Evolutionary conservation across 345 rosid species (phyloP).

Genomic region (Camelina hispida): DNA sequence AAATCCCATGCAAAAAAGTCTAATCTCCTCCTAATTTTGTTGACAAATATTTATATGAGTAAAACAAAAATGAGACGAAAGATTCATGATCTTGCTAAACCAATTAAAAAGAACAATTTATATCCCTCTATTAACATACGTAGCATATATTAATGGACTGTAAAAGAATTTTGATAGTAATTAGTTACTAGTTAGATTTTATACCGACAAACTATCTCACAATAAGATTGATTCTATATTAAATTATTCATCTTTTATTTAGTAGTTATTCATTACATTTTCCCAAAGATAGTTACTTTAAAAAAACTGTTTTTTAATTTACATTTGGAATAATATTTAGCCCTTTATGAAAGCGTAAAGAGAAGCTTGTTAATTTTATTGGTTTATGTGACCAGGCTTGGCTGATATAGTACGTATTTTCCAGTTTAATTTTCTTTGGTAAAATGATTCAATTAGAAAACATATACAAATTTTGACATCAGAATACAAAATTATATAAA

Average conservation of each 20-base stretch:
- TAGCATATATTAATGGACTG: not conserved
- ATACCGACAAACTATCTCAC: not conserved
- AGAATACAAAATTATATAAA: not conserved
- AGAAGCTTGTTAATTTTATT: not conserved
- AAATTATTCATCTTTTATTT: not conserved
- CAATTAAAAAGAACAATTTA: not conserved
- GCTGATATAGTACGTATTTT: not conserved
- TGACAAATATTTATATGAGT: not conserved
- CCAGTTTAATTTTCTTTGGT: not conserved
- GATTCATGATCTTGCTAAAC: not conserved
- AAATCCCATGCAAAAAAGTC: slow-evolving; percentile 18
- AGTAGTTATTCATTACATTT: not conserved
- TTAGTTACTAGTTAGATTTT: not conserved
- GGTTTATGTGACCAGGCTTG: slow-evolving; percentile 29
- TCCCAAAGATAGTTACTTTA: not conserved
- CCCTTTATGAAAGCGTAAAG: not conserved
- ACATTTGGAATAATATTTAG: not conserved
- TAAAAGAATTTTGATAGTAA: not conserved
- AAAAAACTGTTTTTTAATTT: not conserved
- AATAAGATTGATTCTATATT: not conserved
- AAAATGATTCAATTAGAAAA: not conserved
- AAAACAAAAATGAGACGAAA: not conserved
- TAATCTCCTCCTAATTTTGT: slow-evolving; percentile 13
- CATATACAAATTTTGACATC: not conserved
- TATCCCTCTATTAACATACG: not conserved